Base-by-base conservation (phyloP, 2,329 filamentous ascomycete species). In the Ophiostoma sp. region DNA sequence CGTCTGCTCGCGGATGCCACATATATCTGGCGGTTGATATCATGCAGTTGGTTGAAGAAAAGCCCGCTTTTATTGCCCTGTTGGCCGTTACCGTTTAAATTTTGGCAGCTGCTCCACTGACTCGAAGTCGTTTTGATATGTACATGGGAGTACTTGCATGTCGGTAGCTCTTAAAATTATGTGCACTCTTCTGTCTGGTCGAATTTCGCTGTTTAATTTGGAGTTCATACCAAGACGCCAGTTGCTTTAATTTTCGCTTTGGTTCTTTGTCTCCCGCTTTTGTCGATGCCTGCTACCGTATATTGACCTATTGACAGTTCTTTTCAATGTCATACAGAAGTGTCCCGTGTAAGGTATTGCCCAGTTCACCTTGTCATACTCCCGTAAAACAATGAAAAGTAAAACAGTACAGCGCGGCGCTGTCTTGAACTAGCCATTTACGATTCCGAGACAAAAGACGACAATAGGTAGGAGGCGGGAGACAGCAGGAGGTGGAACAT, bases 1-100 rank as follows among this genome's bases (percentile, higher is more conserved):
- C n/a, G 61, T 61, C 61, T 55, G 36, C 36, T 42, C 36, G 61
- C 61, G 36, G 36, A 64, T 45, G n/a, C 61, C 61, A 64, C 61
- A 42, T 64, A 66, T 15, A 45, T 28, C 36, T 66, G n/a, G n/a
- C 36, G n/a, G n/a, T 12, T 22, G 57, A 28, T 28, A 66, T 45
- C 36, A 42, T 66, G 61, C 61, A 42, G 61, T 28, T 45, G 36
- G 61, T 36, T n/a, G n/a, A n/a, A 31, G 28, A 28, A 25, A 25
- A 64, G 52, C 25, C 52, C 52, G 15, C 52, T 33, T 36, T 36
- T 36, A 9, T 61, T 11, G 8, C 19, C 22, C 1, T 28, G 22
- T 28, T 25, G 22, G 50, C 50, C 19, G 52, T 57, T 25, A 31
- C 12, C 52, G 9, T 57, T 31, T 57, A 6, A 48, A 55, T 55